A percentile compares a stretch with the other conserved stretches of the same genome.
Evolutionary conservation across 306 rosid genomes (phyloP).

Genomic region (Herpetospermum pedunculosum): DNA sequence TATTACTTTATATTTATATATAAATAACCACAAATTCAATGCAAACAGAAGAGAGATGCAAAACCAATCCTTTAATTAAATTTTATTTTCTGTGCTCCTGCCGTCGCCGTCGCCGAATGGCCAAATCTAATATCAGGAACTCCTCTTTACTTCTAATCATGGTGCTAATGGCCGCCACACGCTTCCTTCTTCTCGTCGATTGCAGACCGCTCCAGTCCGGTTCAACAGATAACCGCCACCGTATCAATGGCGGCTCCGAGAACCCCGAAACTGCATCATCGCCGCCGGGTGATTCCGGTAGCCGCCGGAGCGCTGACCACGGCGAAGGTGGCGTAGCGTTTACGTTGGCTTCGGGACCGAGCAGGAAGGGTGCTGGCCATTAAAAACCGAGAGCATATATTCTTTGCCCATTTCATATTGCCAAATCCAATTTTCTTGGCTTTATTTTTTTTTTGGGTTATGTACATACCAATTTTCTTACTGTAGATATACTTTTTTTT

Average conservation of each 20-base stretch:
- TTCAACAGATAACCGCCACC: slow-evolving; percentile 2
- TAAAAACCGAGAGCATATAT: slow-evolving; percentile 17
- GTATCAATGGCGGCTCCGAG: background rate
- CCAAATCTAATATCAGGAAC: too few relatives aligned
- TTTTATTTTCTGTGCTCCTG: slow-evolving; percentile 25
- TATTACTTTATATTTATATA: too few relatives aligned
- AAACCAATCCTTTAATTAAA: slow-evolving; percentile 30
- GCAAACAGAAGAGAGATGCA: slow-evolving; percentile 36
- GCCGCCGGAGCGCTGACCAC: background rate
- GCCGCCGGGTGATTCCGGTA: background rate
- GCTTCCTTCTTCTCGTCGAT: slow-evolving; percentile 16
- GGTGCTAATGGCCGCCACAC: slow-evolving; percentile 22
- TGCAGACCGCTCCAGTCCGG: slow-evolving; percentile 28
- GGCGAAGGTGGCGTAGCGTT: slow-evolving; percentile 19
- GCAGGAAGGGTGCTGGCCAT: slow-evolving; percentile 77
- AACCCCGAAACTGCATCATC: background rate
- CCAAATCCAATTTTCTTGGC: background rate
- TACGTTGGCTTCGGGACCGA: slow-evolving; percentile 73
- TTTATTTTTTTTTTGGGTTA: background rate
- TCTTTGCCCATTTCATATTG: background rate
- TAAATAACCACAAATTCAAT: slow-evolving; percentile 13
- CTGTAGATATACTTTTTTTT: background rate
- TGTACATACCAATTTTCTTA: slow-evolving; percentile 2
- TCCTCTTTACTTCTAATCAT: slow-evolving; percentile 13
- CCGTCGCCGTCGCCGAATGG: too few relatives aligned